These are phyloP conservation scores for Debaryomyces tyrocola DNA, from an alignment of 805 yeast species.

Conservation along the genomic window DNA sequence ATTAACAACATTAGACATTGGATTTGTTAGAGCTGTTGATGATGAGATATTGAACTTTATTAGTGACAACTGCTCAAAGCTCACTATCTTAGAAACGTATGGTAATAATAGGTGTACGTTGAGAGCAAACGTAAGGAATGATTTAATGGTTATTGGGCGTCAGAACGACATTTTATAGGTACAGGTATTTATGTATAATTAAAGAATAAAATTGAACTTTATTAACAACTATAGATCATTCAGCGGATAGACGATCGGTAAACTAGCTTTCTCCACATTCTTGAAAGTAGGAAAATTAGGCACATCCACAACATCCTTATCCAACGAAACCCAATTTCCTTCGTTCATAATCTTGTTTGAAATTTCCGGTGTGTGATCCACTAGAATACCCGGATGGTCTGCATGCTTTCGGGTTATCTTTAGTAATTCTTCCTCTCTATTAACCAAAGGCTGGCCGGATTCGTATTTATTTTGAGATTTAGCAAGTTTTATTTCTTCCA, in stretches of 20 bases:
- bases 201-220: background rate
- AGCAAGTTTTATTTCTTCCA: conserved; percentile 11
- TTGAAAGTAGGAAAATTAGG: conserved; percentile 56
- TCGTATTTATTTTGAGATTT: conserved; percentile 2
- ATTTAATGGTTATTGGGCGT: conserved; percentile 68
- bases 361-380: conserved; percentile 35
- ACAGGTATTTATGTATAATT: background rate
- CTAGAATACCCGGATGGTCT: conserved; percentile 35
- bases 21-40: conserved; percentile 77
- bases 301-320: conserved; percentile 14
- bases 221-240: conserved; percentile 4
- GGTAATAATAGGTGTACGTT: conserved; percentile 73
- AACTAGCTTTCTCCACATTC: conserved; percentile 63
- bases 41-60: conserved; percentile 62
- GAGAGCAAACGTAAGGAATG: conserved; percentile 50
- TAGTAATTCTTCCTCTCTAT: conserved; percentile 21
- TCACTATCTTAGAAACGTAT: conserved; percentile 73
- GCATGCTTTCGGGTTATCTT: conserved; percentile 19
- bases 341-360: conserved; percentile 23
- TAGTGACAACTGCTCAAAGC: conserved; percentile 57
- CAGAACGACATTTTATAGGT: conserved; percentile 59
- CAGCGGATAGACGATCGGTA: conserved; percentile 42
- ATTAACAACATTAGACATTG: conserved; percentile 67
- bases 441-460: background rate
- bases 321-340: conserved; percentile 21